Percentiles rank a stretch among this genome's conserved stretches.
phyloP scores from a whole-genome alignment of 2,329 filamentous ascomycete species.

The Talaromyces sp. region DNA sequence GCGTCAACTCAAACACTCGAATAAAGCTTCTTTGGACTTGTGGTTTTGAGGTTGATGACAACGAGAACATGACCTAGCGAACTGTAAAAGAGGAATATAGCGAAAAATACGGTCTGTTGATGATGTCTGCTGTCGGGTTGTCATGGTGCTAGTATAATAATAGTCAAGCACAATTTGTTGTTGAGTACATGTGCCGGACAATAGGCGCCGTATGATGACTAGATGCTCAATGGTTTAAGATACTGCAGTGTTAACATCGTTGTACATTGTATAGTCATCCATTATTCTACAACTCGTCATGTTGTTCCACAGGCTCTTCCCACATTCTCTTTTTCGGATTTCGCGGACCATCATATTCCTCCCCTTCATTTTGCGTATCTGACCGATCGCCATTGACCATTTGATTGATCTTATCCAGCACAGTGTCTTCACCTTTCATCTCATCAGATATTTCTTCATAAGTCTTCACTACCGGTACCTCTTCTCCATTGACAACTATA shows the following conservation, averaged over 20 bases:
- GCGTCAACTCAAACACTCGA: too few species aligned
- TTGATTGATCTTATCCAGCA: slow-evolving; percentile 42
- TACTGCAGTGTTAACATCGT: background rate
- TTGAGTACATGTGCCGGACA: background rate
- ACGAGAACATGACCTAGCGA: too few species aligned
- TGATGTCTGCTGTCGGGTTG: too few species aligned
- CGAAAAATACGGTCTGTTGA: too few species aligned
- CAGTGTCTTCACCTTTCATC: slow-evolving; percentile 28
- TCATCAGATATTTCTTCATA: slow-evolving; percentile 22
- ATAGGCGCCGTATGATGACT: background rate
- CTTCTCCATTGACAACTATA: background rate
- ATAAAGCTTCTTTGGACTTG: too few species aligned
- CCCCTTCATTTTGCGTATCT: background rate
- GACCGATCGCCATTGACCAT: slow-evolving; percentile 31
- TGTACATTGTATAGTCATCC: background rate
- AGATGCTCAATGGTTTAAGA: background rate
- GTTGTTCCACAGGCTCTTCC: slow-evolving; percentile 39
- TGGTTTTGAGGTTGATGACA: too few species aligned
- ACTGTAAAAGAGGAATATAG: too few species aligned
- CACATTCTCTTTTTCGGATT: slow-evolving; percentile 51
- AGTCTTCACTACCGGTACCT: slow-evolving; percentile 20
- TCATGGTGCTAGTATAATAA: too few species aligned
- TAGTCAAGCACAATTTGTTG: too few species aligned
- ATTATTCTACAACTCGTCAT: slow-evolving; percentile 29
- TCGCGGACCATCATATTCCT: slow-evolving; percentile 38